Base-by-base conservation (phyloP, 805 yeast genomes). In the Pichia cephalocereana region DNA sequence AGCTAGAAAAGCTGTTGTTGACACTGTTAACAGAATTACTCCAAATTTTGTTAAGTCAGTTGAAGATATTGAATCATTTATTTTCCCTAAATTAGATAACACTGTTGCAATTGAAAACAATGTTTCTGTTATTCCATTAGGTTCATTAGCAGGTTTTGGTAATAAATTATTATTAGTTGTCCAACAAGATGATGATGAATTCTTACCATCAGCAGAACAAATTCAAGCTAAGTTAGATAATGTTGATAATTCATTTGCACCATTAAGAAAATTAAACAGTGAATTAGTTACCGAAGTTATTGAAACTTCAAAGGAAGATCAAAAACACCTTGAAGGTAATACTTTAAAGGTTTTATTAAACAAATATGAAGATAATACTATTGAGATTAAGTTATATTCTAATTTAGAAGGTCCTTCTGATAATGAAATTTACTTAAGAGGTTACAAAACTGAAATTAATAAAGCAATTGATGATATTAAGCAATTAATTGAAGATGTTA, bases 1-100 rank as follows among this genome's bases (percentile, higher is more conserved):
- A 14, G 85, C 88, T 37, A 86, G 90, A 66, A 81, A 79, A 54
- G 78, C 78, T 18, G 71, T 93, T 50, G 87, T 93, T 49, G 72
- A 78, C 36, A 66, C 74, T 19, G 96, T 93, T 47, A 89, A 87
- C 66, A 69, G 72, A 46, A 73, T 83, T 47, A 70, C 87, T 9
- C 96, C 97, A 36, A 70, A 75, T 40, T 77, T 78, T 50, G 75
- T 87, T 34, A 67, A 68, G 51, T 68, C 69, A 11, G 68, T 87
- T 41, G 61, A 70, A 8, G 96, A 86, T 57, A 75, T 91, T 54
- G 87, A 84, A 55, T 66, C 79, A 12, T 79, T 83, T 59, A 76
- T 84, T 51, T 62, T 72, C 44, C 59, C 64, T 18, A 72, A 70
- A 52, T 72, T 83, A 17, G 72, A 71, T 51, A 68, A 59, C 14